These are phyloP conservation scores for Candida hungchunana DNA, from an alignment of 805 yeast species.

Conservation along the genomic window DNA sequence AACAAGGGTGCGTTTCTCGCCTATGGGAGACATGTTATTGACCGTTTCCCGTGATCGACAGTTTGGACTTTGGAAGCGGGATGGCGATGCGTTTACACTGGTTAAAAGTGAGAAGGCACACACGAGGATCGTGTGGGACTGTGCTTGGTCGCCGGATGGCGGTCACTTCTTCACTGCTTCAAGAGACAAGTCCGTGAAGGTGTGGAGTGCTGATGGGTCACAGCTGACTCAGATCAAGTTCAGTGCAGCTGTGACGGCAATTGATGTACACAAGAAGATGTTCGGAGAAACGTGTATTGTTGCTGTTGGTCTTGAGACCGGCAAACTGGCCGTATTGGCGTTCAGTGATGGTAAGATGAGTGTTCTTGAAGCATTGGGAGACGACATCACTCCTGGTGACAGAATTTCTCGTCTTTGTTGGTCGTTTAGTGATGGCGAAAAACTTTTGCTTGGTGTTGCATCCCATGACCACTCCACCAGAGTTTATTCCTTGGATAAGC, in stretches of 20 bases:
- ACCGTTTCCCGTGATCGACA: conserved; percentile 89
- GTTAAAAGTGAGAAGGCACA: conserved; percentile 68
- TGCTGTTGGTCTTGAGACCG: conserved; percentile 71
- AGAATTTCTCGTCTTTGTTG: conserved; percentile 61
- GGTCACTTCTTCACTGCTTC: conserved; percentile 76
- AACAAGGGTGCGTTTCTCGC: conserved; percentile 75
- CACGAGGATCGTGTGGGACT: conserved; percentile 91
- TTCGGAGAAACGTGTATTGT: conserved; percentile 34
- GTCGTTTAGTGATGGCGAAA: conserved; percentile 31
- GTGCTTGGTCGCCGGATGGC: conserved; percentile 74
- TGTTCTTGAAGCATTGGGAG: conserved; percentile 32
- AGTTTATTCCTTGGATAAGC: conserved; percentile 33
- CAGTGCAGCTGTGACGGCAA: conserved; percentile 59
- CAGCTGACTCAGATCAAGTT: conserved; percentile 42
- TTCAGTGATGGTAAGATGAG: conserved; percentile 31
- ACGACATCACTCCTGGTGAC: conserved; percentile 50
- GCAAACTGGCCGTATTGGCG: conserved; percentile 45
- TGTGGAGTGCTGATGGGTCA: conserved; percentile 49
- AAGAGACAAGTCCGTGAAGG: conserved; percentile 74
- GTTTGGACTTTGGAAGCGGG: conserved; percentile 67
- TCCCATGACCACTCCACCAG: conserved; percentile 60
- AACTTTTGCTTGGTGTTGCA: conserved; percentile 49
- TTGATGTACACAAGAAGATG: conserved; percentile 41
- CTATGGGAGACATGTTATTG: conserved; percentile 56
- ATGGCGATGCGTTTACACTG: conserved; percentile 36